A percentile compares a stretch with the other conserved stretches of the same genome.
Conservation (phyloP, 345 rosid species). For the Arabis alpina region DNA sequence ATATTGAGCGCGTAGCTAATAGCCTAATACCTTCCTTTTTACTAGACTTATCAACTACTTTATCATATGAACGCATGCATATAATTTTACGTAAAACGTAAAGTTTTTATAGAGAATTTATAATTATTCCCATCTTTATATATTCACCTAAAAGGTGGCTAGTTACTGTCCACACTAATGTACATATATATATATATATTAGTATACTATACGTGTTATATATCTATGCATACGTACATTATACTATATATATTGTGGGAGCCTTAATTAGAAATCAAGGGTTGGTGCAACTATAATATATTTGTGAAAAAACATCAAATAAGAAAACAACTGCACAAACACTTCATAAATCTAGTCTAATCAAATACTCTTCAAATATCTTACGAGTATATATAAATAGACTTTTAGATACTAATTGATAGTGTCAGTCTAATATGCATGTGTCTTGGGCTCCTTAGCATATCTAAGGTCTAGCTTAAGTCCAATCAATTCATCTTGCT, state of each 20-base stretch:
- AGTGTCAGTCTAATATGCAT: conserved; percentile 9
- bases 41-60: not conserved
- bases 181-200: conserved; percentile 15
- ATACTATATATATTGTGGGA: conserved; percentile 26
- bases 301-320: not conserved
- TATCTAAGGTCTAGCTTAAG: conserved; percentile 2
- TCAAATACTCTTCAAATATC: conserved; percentile 14
- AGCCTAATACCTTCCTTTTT: not conserved
- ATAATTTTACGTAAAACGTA: conserved; percentile 15
- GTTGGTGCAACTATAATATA: conserved; percentile 41
- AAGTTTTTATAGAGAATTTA: not conserved
- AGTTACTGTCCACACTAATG: conserved; percentile 29
- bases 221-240: conserved; percentile 22
- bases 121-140: conserved; percentile 26
- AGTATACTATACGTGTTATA: conserved; percentile 26
- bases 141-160: conserved; percentile 31
- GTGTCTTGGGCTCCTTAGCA: too few relatives aligned
- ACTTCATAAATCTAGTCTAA: conserved; percentile 4
- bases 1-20: not conserved
- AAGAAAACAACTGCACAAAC: not conserved
- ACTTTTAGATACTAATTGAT: conserved; percentile 1
- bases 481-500: conserved; percentile 4
- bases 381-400: conserved; percentile 14
- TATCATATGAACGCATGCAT: conserved; percentile 13
- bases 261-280: conserved; percentile 39